Conservation (phyloP, 768 basidiomycete genomes). For the Strobilomyces echinocephalus region DNA sequence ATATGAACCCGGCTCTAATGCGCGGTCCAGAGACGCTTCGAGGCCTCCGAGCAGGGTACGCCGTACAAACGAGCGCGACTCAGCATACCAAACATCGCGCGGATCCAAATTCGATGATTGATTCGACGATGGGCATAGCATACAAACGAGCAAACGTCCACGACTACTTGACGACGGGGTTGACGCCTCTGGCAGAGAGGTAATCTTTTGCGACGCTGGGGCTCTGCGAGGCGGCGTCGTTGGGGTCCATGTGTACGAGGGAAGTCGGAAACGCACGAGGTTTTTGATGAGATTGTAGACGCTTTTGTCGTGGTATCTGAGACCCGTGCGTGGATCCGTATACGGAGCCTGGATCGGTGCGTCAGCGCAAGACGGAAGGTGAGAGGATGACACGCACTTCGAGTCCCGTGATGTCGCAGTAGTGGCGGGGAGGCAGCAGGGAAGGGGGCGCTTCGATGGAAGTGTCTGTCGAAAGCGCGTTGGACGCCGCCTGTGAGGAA, state of each 20-base stretch:
- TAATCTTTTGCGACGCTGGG: conserved; percentile 72
- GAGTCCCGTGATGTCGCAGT: conserved; percentile 84
- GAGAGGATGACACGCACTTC: conserved; percentile 41
- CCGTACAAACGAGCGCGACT: too few species aligned
- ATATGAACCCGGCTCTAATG: too few species aligned
- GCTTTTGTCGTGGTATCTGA: conserved; percentile 82
- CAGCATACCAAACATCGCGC: too few species aligned
- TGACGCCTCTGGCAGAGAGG: conserved; percentile 52
- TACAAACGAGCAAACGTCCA: neutral
- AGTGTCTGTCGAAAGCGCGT: conserved; percentile 45
- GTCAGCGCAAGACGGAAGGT: neutral
- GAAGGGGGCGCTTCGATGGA: conserved; percentile 86
- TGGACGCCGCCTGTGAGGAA: neutral
- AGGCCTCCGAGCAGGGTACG: too few species aligned
- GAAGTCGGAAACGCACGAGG: conserved; percentile 44
- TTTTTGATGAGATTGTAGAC: conserved; percentile 80
- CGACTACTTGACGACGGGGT: conserved; percentile 44
- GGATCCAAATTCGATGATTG: neutral
- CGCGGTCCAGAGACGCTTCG: too few species aligned
- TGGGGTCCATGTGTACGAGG: neutral
- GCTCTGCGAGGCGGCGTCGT: conserved; percentile 33
- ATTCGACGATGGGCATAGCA: neutral
- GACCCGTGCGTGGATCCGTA: conserved; percentile 73
- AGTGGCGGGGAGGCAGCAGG: conserved; percentile 66
- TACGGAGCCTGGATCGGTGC: conserved; percentile 54